Evolutionary conservation across 345 rosid genomes (phyloP).

Genomic region (Murraya paniculata): DNA sequence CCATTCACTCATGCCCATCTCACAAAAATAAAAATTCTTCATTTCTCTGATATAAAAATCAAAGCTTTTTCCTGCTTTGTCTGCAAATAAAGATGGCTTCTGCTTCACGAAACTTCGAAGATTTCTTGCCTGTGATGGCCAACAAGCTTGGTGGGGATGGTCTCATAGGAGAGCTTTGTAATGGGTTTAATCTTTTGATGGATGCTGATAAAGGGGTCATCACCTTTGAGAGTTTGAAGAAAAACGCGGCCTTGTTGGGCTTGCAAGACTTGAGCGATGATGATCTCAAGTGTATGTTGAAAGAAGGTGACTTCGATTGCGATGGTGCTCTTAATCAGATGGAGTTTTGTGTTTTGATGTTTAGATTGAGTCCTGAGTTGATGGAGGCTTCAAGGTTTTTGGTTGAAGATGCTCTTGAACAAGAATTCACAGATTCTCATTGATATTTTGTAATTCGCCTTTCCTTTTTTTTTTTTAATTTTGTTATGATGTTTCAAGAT

Average conservation of each 20-base stretch:
- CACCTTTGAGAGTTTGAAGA: slow-evolving; percentile 65
- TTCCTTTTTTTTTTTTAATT: not conserved
- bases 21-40: not conserved
- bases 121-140: slow-evolving; percentile 74
- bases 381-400: slow-evolving; percentile 71
- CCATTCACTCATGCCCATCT: not conserved
- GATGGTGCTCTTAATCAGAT: slow-evolving; percentile 79
- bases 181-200: slow-evolving; percentile 71
- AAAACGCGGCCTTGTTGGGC: slow-evolving; percentile 59
- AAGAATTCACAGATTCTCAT: slow-evolving; percentile 35
- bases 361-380: slow-evolving; percentile 76
- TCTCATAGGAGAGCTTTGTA: slow-evolving; percentile 69
- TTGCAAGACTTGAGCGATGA: slow-evolving; percentile 71
- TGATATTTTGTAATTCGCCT: not conserved
- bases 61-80: not conserved
- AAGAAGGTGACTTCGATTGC: slow-evolving; percentile 73
- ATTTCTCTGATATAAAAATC: not conserved
- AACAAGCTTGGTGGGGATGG: slow-evolving; percentile 80
- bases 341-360: slow-evolving; percentile 96
- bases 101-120: slow-evolving; percentile 49
- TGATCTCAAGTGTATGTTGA: slow-evolving; percentile 61
- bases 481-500: not conserved
- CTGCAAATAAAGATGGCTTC: slow-evolving; percentile 26
- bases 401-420: slow-evolving; percentile 58
- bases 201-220: slow-evolving; percentile 66